Conservation (phyloP, 305 asterid genomes). For the Solanum chacoense region DNA sequence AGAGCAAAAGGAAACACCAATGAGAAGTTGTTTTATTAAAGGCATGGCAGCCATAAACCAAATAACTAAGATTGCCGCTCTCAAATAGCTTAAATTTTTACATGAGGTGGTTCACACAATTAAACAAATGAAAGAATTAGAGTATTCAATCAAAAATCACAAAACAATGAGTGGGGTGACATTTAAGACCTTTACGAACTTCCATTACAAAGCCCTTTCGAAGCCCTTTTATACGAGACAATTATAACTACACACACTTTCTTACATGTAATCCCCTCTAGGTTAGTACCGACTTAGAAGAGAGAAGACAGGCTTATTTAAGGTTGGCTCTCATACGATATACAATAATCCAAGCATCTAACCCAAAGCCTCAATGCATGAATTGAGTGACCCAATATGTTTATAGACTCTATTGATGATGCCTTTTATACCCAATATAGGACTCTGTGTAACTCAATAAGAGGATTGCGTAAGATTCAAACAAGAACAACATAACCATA, state of each 20-base stretch:
- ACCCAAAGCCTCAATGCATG: not conserved
- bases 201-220: not conserved
- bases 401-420: not conserved
- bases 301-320: not conserved
- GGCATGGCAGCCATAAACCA: not conserved
- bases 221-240: not conserved
- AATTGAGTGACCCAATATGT: not conserved
- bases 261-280: not conserved
- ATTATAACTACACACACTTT: not conserved
- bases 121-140: not conserved
- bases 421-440: not conserved
- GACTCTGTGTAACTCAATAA: not conserved
- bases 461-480: not conserved
- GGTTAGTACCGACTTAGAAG: not conserved
- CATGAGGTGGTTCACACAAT: not conserved
- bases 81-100: not conserved
- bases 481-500: not conserved
- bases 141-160: not conserved
- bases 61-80: not conserved
- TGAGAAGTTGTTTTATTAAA: not conserved
- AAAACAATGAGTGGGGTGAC: not conserved
- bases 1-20: not conserved
- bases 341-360: not conserved
- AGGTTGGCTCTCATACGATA: not conserved
- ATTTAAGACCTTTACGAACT: not conserved